Base-by-base conservation (phyloP, 805 yeast species). In the Yarrowia hollandica region DNA sequence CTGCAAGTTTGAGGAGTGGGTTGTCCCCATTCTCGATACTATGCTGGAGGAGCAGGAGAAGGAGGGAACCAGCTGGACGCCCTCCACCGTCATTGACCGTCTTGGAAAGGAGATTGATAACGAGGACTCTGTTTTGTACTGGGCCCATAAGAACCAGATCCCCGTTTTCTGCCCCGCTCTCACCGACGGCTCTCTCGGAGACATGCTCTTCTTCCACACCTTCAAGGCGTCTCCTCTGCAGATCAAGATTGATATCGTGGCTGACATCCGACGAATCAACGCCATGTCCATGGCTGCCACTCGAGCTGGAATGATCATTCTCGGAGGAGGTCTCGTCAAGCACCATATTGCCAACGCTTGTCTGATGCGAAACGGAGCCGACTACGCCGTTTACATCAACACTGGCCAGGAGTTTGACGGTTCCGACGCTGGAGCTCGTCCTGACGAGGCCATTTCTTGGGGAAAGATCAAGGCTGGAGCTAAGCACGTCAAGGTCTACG, bases 401-500 rank as follows among this genome's bases (percentile, higher is more conserved):
- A 94, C 99, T 14, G 99, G 97, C 46, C 98, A 94, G 75, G 99
- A 94, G 72, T 94, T 90, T 67, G 99, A 94, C 70, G 99, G 99
- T 46, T 89, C 97, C 21, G 99, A 94, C 73, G 98, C 99, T 10
- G 99, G 99, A 64, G 99, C 99, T 5, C 83, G 99, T 71, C 98
- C 98, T 1, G 99, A 94, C 72, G 99, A 94, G 75, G 99, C 99
- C 23, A 87, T 94, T 57, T 87, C 96, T 35, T 94, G 99, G 99
- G 99, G 99, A 64, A 94, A 94, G 74, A 94, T 94, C 74, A 91
- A 90, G 75, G 87, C 96, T 5, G 96, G 90, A 38, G 99, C 99
- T 26, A 82, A 82, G 68, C 82, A 85, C 62, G 96, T 90, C 60
- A 94, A 94, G 75, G 91, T 94, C 42, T 94, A 88, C 67, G 95